phyloP scores from a whole-genome alignment of 495 filamentous ascomycete species.

The Alectoria sarmentosa region DNA sequence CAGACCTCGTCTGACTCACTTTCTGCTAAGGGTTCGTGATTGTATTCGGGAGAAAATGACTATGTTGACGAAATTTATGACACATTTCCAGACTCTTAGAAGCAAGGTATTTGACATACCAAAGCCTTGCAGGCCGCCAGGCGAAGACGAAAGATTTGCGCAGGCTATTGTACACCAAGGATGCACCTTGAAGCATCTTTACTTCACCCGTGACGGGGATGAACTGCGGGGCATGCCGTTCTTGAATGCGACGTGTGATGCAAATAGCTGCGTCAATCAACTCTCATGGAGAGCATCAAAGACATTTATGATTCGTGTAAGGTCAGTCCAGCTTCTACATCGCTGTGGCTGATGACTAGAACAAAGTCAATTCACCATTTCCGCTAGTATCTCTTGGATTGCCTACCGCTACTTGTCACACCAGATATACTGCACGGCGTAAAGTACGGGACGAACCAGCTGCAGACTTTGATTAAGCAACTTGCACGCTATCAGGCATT shows the following conservation, averaged over 20 bases:
- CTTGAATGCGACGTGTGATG: background rate
- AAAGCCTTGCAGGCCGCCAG: background rate
- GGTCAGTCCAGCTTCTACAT: background rate
- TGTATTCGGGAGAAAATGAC: background rate
- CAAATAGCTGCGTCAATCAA: background rate
- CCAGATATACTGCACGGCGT: background rate
- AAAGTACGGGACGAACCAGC: no score
- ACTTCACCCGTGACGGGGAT: background rate
- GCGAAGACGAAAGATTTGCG: background rate
- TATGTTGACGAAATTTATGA: background rate
- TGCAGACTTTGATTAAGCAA: background rate
- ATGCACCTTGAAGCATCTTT: background rate
- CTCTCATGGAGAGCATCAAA: background rate
- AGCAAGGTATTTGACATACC: background rate
- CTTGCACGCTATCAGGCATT: background rate
- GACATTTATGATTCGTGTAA: background rate
- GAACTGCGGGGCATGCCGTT: background rate
- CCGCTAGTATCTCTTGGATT: background rate
- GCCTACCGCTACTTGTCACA: background rate
- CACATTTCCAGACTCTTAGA: background rate
- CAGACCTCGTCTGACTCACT: background rate
- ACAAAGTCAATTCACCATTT: background rate
- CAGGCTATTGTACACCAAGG: background rate
- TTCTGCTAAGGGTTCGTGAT: background rate
- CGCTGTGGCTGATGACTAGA: background rate